Base-by-base conservation (phyloP, 345 rosid genomes). In the Salix udensis region DNA sequence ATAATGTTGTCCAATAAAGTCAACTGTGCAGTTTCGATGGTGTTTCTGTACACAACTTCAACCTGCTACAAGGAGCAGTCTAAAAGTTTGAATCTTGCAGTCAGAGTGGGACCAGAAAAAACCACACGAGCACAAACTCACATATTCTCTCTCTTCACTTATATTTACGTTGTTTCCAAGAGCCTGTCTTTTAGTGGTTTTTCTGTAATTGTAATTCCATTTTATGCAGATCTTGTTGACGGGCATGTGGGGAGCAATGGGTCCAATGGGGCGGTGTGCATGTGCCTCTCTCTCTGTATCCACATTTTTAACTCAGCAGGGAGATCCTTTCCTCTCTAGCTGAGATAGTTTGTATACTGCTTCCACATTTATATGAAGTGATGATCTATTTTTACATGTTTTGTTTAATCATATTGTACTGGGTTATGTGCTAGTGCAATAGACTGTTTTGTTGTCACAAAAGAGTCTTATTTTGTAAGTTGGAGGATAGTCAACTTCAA, bases 181-280 rank as follows among this genome's bases (percentile, higher is more conserved):
- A 76, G 82, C 24, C 34, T 87, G 90, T 91, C 92, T 15, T 82
- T 62, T 82, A 74, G 88, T 70, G 82, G 79, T 77, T 78, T 78
- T 77, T 75, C 80, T 76, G 44, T 10, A 40, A 40, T 40, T 74
- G 83, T 74, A 79, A 84, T 78, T 85, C 83, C 83, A 77, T 74
- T 58, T 70, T 75, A 58, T 39, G 70, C 84, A 79, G 87, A 87
- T 84, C 87, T 84, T 77, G 77, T 87, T 81, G 83, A 79, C 83
- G 82, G 83, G 83, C 91, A 92, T 90, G 92, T 85, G 92, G 90
- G 82, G 85, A 78, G 74, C 21, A 52, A 81, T 82, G 74, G 82
- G 83, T 77, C 88, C 86, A 80, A 80, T 84, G 60, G 78, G 85
- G 84, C 84, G 85, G 46, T 65, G 23, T 76, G 87, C 93, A 89